Base-by-base conservation (phyloP, 129 eudicot genomes). In the Tanacetum coccineum region DNA sequence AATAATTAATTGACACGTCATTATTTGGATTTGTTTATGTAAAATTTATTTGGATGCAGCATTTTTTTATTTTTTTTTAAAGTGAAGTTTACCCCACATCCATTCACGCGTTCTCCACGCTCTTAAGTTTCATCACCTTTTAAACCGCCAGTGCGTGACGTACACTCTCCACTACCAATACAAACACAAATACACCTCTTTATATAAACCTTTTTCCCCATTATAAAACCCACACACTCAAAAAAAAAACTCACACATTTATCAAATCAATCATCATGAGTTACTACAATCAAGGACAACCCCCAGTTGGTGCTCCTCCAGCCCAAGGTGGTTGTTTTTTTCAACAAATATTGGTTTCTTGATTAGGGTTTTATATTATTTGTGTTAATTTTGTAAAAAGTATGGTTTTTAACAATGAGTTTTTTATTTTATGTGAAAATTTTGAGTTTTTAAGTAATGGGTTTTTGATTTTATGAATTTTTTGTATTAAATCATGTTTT, bases 221-320 rank as follows among this genome's bases (percentile, higher is more conserved):
- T 53, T 15, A 8, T 20, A 36, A 36, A 36, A 36, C 40, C 40
- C 40, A 30, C 11, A 36, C 28, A 6, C 25, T 51, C 22, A 7
- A 36, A 30, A 45, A 64, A 28, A 6, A 30, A 6, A 36, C 28
- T 3, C 42, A 58, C 40, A 7, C 59, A 57, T 52, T 63, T 22
- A 11, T 58, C 28, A 4, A 7, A 9, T 9, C 13, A 56, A 56
- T 9, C 74, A 67, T 26, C 83, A 90, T 89, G 97, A 90, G 95
- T 75, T 84, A 90, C 42, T 87, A 87, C 89, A 82, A 84, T 67
- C 97, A 90, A 74, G 73, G 81, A 59, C 86, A 82, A 40, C 87
- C 97, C 11, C 95, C 91, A 3, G 92, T 84, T 9, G 97, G 95
- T 50, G 85, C 80, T 13, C 95, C 97, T 20, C 92, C 97, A 15